These are phyloP conservation scores for Nicotiana undulata DNA, from an alignment of 257 asterid species.

Conservation along the genomic window DNA sequence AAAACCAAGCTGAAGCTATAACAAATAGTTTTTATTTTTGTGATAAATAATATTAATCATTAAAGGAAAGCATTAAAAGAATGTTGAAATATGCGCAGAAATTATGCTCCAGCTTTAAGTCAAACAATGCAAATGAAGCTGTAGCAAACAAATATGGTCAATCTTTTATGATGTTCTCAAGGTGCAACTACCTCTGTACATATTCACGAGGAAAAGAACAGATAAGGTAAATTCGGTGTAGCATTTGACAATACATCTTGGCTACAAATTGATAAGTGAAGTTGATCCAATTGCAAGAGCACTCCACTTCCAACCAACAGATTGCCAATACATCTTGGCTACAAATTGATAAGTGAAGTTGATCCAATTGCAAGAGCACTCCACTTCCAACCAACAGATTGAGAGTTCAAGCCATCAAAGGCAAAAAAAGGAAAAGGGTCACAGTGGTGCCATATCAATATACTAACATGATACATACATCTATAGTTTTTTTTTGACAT, in stretches of 20 bases:
- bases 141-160: neutral
- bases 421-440: neutral
- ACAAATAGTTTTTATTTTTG: neutral
- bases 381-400: neutral
- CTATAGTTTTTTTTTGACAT: too few relatives aligned
- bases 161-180: neutral
- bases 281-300: neutral
- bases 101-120: neutral
- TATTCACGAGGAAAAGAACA: neutral
- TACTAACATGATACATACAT: too few relatives aligned
- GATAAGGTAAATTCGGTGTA: neutral
- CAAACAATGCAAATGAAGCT: neutral
- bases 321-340: neutral
- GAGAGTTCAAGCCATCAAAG: neutral
- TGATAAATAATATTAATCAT: neutral
- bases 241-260: neutral
- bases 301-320: too few relatives aligned
- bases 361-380: neutral
- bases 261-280: neutral
- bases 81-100: neutral
- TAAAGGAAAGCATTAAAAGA: neutral
- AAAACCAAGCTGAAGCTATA: neutral
- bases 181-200: neutral
- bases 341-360: neutral
- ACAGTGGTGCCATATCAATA: neutral